phyloP scores from a whole-genome alignment of 306 rosid species.

The Prunus mume region DNA sequence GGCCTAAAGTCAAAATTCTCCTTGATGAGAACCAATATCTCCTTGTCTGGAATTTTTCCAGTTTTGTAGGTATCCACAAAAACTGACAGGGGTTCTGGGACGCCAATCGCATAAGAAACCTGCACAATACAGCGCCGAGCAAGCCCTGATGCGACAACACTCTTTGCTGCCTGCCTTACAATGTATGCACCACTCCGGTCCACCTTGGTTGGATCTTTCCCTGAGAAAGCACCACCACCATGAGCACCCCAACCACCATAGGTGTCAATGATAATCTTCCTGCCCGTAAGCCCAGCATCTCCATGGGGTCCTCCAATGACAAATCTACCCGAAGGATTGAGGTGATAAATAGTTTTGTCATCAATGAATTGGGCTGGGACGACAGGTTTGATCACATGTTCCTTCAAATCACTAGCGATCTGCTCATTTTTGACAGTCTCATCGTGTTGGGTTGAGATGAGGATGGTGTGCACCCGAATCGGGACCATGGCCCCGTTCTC shows the following conservation, averaged over 20 bases:
- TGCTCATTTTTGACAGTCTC: conserved; percentile 62
- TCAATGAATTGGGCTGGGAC: conserved; percentile 66
- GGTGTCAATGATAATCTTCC: conserved; percentile 78
- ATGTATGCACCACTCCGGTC: conserved; percentile 78
- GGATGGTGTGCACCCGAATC: conserved; percentile 71
- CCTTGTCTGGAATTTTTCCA: conserved; percentile 60
- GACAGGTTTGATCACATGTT: conserved; percentile 72
- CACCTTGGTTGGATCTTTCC: conserved; percentile 83
- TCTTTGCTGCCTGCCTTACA: conserved; percentile 79
- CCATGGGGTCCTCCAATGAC: conserved; percentile 89
- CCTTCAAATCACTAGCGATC: conserved; percentile 63
- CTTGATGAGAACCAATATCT: conserved; percentile 57
- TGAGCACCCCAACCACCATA: conserved; percentile 93
- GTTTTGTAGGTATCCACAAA: conserved; percentile 67
- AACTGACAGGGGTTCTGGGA: conserved; percentile 70
- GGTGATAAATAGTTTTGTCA: conserved; percentile 74
- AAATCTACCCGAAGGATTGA: conserved; percentile 75
- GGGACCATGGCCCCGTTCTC: conserved; percentile 84
- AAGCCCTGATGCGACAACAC: conserved; percentile 75
- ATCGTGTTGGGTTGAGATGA: conserved; percentile 78
- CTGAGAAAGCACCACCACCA: conserved; percentile 85
- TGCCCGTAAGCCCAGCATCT: conserved; percentile 81
- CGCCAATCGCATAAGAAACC: conserved; percentile 86
- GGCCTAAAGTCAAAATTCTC: conserved; percentile 77
- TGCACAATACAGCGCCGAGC: conserved; percentile 76